phyloP scores from a whole-genome alignment of 2,329 filamentous ascomycete genomes.

The Fusarium palustre region DNA sequence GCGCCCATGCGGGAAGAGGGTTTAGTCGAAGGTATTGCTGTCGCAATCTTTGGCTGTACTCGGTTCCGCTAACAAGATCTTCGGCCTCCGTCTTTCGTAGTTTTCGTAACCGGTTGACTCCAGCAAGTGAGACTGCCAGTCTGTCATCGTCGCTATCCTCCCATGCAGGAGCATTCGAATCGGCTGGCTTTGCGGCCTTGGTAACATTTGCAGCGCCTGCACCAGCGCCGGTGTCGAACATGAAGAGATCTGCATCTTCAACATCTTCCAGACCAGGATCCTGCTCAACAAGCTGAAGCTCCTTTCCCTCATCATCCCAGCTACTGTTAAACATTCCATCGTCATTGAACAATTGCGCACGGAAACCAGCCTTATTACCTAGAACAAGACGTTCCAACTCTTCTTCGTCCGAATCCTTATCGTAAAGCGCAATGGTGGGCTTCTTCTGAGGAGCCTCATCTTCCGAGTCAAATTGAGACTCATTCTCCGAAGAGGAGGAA shows the following conservation, averaged over 20 bases:
- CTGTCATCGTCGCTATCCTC: slow-evolving; percentile 96
- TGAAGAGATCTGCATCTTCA: slow-evolving; percentile 86
- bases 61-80: slow-evolving; percentile 85
- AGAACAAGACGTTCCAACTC: slow-evolving; percentile 91
- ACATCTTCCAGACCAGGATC: slow-evolving; percentile 68
- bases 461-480: slow-evolving; percentile 48
- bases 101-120: slow-evolving; percentile 81
- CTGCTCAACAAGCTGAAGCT: slow-evolving; percentile 55
- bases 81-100: slow-evolving; percentile 83
- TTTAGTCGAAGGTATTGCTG: slow-evolving; percentile 77
- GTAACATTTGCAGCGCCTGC: slow-evolving; percentile 50
- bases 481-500: slow-evolving; percentile 48
- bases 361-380: slow-evolving; percentile 86
- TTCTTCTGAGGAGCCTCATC: slow-evolving; percentile 47
- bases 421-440: slow-evolving; percentile 53
- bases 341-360: slow-evolving; percentile 74
- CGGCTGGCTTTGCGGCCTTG: slow-evolving; percentile 44
- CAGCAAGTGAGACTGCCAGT: slow-evolving; percentile 83
- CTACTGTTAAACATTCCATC: slow-evolving; percentile 54
- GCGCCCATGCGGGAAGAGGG: slow-evolving; percentile 71
- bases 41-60: slow-evolving; percentile 84
- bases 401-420: slow-evolving; percentile 85
- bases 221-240: slow-evolving; percentile 76
- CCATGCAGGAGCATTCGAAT: slow-evolving; percentile 74
- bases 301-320: slow-evolving; percentile 53